Evolutionary conservation across 371 early-diverging fungal genomes (phyloP).

Genomic region (Zychaea mexicana): DNA sequence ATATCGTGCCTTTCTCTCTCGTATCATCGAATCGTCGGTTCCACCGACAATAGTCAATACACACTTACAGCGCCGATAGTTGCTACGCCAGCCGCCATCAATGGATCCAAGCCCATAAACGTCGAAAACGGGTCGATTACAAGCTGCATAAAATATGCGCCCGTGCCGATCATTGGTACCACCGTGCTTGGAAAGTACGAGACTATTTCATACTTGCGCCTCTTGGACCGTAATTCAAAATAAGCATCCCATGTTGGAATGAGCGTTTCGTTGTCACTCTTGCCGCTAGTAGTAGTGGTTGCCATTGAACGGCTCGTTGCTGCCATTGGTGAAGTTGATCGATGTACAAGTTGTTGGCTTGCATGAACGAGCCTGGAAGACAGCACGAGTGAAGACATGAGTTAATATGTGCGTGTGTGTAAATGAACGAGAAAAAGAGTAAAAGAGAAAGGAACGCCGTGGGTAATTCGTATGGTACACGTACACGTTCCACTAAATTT

Average conservation of each 20-base stretch:
- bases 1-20: background rate
- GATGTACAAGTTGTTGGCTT: background rate
- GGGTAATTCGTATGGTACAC: no score
- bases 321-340: background rate
- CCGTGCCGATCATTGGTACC: constrained; percentile 60
- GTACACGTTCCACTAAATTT: no score
- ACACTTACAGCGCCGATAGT: constrained; percentile 56
- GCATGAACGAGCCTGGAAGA: background rate
- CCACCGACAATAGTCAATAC: background rate
- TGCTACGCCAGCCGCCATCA: constrained; percentile 65
- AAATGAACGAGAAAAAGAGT: no score
- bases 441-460: no score
- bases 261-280: background rate
- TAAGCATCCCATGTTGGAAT: constrained; percentile 75
- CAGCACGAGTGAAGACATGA: background rate
- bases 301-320: background rate
- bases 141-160: constrained; percentile 72
- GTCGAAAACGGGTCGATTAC: constrained; percentile 79
- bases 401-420: no score
- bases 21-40: constrained; percentile 1
- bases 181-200: constrained; percentile 66
- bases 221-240: constrained; percentile 74
- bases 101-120: constrained; percentile 81
- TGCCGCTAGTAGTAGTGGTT: background rate
- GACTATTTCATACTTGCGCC: constrained; percentile 71